phyloP scores from a whole-genome alignment of 345 rosid genomes.

The Lumnitzera racemosa region DNA sequence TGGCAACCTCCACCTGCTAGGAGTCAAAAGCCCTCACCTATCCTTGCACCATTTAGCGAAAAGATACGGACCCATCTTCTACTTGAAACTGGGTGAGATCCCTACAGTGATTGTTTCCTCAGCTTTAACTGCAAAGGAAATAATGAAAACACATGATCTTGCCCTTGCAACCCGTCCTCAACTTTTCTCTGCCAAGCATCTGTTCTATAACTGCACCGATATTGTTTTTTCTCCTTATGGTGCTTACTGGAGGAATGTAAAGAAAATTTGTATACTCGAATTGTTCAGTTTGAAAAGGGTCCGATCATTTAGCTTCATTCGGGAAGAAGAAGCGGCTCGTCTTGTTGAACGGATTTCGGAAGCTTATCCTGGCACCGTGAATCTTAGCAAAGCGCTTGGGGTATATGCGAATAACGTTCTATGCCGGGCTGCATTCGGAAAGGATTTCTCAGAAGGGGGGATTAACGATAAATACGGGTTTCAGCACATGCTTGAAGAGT shows the following conservation, averaged over 20 bases:
- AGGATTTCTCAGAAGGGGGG: constrained; percentile 19
- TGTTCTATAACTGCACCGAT: constrained; percentile 29
- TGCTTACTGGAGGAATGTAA: constrained; percentile 30
- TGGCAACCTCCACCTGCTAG: constrained; percentile 46
- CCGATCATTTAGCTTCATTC: constrained; percentile 21
- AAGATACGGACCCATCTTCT: constrained; percentile 27
- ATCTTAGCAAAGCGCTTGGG: constrained; percentile 23
- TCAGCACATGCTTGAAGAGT: constrained; percentile 40
- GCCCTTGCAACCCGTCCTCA: constrained; percentile 30
- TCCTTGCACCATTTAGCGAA: constrained; percentile 25
- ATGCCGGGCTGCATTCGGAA: constrained; percentile 30
- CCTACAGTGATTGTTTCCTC: constrained; percentile 44
- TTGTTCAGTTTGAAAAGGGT: constrained; percentile 29
- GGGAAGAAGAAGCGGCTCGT: constrained; percentile 35
- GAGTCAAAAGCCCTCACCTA: constrained; percentile 19
- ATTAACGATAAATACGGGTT: constrained; percentile 34
- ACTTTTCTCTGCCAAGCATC: constrained; percentile 24
- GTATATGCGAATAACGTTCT: constrained; percentile 25
- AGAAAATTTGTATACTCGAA: constrained; percentile 36
- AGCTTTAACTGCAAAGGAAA: constrained; percentile 27
- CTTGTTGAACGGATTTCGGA: constrained; percentile 23
- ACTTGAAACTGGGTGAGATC: constrained; percentile 35
- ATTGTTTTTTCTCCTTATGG: constrained; percentile 35
- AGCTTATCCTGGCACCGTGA: constrained; percentile 10
- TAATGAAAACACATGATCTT: constrained; percentile 39